These are phyloP conservation scores for Eucalyptus curtisii DNA, from an alignment of 345 rosid species.

Conservation along the genomic window DNA sequence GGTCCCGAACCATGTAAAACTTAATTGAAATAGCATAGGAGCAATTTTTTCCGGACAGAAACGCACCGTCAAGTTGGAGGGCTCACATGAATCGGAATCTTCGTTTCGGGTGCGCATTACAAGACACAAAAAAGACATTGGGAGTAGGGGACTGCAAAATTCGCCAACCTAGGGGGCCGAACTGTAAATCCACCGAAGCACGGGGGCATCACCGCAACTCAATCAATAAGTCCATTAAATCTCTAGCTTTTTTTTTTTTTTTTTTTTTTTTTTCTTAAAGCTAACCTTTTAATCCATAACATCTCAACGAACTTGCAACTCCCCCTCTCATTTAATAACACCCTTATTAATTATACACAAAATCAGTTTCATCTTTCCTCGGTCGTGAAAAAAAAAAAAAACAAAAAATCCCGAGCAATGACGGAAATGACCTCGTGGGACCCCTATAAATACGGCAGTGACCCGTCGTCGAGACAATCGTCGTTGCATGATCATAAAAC, in stretches of 20 bases:
- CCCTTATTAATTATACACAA: neutral
- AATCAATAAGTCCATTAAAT: neutral
- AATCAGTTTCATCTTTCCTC: neutral
- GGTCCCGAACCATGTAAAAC: neutral
- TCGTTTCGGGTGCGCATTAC: neutral
- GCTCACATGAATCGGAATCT: neutral
- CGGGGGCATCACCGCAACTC: neutral
- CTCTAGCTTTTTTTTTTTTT: neutral
- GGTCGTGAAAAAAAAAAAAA: neutral
- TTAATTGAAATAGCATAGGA: neutral
- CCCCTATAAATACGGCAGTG: slow-evolving; percentile 5
- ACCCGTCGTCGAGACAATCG: neutral
- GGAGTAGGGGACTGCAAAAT: neutral
- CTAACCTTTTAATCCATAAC: neutral
- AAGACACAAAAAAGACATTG: neutral
- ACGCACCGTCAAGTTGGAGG: neutral
- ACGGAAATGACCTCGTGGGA: slow-evolving; percentile 25
- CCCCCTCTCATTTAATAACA: neutral
- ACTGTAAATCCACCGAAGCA: neutral
- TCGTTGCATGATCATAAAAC: neutral
- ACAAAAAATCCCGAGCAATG: neutral
- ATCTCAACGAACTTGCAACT: neutral
- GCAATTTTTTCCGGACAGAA: neutral
- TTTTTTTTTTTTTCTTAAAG: neutral
- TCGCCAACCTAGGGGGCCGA: neutral